These are phyloP conservation scores for Auriculariales sp. DNA, from an alignment of 768 basidiomycete genomes.

Conservation along the genomic window DNA sequence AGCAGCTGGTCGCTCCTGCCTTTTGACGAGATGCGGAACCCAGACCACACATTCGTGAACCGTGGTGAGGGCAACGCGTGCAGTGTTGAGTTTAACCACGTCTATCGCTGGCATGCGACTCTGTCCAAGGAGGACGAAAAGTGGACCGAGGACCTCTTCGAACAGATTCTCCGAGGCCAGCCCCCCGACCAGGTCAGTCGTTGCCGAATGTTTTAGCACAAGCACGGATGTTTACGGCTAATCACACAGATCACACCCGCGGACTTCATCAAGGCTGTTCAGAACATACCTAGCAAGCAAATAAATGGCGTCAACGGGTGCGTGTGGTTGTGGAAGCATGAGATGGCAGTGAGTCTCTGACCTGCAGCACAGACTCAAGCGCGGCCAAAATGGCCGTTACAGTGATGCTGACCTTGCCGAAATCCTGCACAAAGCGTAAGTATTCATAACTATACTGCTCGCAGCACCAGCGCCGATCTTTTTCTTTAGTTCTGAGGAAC, in stretches of 20 bases:
- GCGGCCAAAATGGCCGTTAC: conserved; percentile 12
- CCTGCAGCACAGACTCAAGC: conserved; percentile 13
- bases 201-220: conserved; percentile 6
- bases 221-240: conserved; percentile 5
- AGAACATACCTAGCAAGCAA: not conserved
- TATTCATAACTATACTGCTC: too few relatives aligned
- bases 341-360: not conserved
- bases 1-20: conserved; percentile 43
- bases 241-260: conserved; percentile 10
- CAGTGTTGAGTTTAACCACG: conserved; percentile 37
- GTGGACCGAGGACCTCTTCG: conserved; percentile 20
- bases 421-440: conserved; percentile 32
- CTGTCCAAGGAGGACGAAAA: conserved; percentile 16
- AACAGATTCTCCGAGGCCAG: conserved; percentile 12
- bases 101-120: conserved; percentile 21
- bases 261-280: conserved; percentile 14
- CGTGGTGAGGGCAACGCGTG: conserved; percentile 64
- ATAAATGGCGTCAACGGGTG: not conserved
- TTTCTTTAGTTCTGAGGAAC: too few relatives aligned
- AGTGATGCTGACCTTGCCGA: conserved; percentile 19
- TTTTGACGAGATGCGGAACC: conserved; percentile 21
- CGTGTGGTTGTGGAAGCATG: not conserved
- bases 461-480: too few relatives aligned
- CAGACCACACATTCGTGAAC: conserved; percentile 24
- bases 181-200: conserved; percentile 9